Conservation (phyloP, 1,284 basidiomycete species). For the Grifola frondosa region DNA sequence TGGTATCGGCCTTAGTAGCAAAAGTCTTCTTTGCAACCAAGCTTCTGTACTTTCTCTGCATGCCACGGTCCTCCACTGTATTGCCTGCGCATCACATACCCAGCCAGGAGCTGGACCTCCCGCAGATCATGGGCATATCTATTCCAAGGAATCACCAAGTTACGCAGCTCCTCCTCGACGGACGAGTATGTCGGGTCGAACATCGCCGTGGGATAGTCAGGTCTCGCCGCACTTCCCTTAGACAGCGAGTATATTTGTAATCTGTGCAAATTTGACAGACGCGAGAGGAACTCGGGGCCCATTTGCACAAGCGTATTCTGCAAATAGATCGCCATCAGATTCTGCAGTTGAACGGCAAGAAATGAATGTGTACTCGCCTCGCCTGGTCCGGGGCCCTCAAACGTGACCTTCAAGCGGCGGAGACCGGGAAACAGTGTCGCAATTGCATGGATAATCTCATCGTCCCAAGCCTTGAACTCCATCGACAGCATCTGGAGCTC, state of each 20-base stretch:
- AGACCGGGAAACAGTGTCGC: slow-evolving; percentile 26
- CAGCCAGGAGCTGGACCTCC: slow-evolving; percentile 26
- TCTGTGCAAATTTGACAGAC: slow-evolving; percentile 25
- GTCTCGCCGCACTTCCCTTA: slow-evolving; percentile 1
- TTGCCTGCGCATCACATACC: slow-evolving; percentile 20
- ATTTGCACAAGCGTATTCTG: slow-evolving; percentile 29
- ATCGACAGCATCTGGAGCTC: slow-evolving; percentile 27
- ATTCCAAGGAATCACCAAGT: slow-evolving; percentile 32
- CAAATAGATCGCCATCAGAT: background rate
- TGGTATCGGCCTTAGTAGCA: too few relatives aligned
- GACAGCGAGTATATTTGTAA: slow-evolving; percentile 24
- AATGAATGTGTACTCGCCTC: slow-evolving; percentile 21
- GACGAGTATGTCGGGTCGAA: slow-evolving; percentile 26
- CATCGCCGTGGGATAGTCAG: slow-evolving; percentile 16
- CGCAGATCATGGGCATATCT: slow-evolving; percentile 24
- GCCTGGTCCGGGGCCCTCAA: slow-evolving; percentile 20
- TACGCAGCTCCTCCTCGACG: slow-evolving; percentile 28
- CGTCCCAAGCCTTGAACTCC: slow-evolving; percentile 30
- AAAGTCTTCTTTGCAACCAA: slow-evolving; percentile 11
- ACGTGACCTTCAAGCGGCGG: slow-evolving; percentile 28
- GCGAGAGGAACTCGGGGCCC: slow-evolving; percentile 28
- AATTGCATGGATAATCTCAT: slow-evolving; percentile 30
- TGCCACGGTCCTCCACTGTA: slow-evolving; percentile 22
- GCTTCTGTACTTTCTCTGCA: slow-evolving; percentile 9
- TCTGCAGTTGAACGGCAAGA: background rate